Base-by-base conservation (phyloP, 208 protist genomes). In the Trypanosoma brucei region DNA sequence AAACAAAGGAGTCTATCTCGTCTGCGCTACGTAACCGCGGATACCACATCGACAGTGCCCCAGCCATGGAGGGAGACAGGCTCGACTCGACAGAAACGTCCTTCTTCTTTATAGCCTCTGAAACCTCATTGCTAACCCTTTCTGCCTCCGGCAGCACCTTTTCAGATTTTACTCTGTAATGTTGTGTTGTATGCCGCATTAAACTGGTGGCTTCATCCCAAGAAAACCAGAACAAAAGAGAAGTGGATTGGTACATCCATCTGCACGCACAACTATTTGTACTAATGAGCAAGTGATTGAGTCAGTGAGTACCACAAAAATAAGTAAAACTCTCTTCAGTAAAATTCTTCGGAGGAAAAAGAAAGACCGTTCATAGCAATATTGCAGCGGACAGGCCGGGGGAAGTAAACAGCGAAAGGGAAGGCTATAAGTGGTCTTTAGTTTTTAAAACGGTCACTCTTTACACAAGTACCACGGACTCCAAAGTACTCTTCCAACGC, bases 1-100 rank as follows among this genome's bases (percentile, higher is more conserved):
- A 35, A 2, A 66, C 31, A 31, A 91, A 64, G 2, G 58, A 49
- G 11, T 84, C 78, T 7, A 93, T 69, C 55, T 88, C 83, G 2
- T 34, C 58, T 33, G 52, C 54, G 8, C 67, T 77, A 53, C 31
- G 53, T 30, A 91, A 72, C 9, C 57, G 61, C 1, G 78, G 74
- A 38, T 63, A 76, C 39, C 40, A 65, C 3, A 50, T 9, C 2
- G 78, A 79, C 48, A 87, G 8, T 31, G 78, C 52, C 36, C 65
- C 30, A n/a, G 85, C 53, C 1, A 48, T 58, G 11, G 39, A 57
- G 34, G 60, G 42, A 3, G 51, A 57, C 34, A 91, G 39, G 0
- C 46, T 65, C 3, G 79, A 35, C n/a, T 76, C 33, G 9, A 54
- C 76, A 14, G 76, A 56, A n/a, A 78, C 68, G 62, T 83, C 69